Evolutionary conservation across 768 basidiomycete genomes (phyloP), one percentile per base, ranked within the genome.

Genomic region (Leccinum sublutescens): DNA sequence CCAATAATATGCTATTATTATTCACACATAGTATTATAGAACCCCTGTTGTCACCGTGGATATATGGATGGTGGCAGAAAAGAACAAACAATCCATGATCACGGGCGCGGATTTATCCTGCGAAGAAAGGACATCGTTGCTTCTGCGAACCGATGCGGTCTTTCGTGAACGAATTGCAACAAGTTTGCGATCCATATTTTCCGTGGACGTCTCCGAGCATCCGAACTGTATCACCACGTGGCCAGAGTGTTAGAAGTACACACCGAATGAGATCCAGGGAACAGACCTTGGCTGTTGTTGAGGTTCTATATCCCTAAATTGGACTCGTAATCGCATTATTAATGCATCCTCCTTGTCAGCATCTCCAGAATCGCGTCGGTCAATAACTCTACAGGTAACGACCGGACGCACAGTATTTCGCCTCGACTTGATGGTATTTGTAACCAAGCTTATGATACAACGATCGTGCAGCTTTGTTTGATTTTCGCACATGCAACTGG

Each of bases 401-500:
- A 47, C 40, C 36, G 27, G 33, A 62, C 73, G 38, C 17, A 74
- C 73, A 72, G 40, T 72, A 74, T 43, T 60, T 64, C 2, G 17
- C 17, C 1, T 62, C 73, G 12, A 61, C 33, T 6, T 49, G 50
- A 45, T 64, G 50, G 15, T 47, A n/a, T 11, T 21, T 3, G 54
- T 71, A 73, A 29, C 71, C 71, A 10, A 73, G 67, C 15, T 63
- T 68, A 2, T 60, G 40, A 25, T 73, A 73, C 5, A 74, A 40
- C 8, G 61, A 56, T 33, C 38, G 50, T 14, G 71, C 71, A 10
- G 64, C 60, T 27, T 47, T 67, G 49, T 73, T 73, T 29, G 71
- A 71, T 31, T 40, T 69, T 45, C 71, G 67, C 36, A 73, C 73
- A 2, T 74, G 65, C 34, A 73, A 33, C 34, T 74, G 65, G 48